Evolutionary conservation across 371 early-diverging fungal species (phyloP).

Genomic region (Rhizopus arrhizus): DNA sequence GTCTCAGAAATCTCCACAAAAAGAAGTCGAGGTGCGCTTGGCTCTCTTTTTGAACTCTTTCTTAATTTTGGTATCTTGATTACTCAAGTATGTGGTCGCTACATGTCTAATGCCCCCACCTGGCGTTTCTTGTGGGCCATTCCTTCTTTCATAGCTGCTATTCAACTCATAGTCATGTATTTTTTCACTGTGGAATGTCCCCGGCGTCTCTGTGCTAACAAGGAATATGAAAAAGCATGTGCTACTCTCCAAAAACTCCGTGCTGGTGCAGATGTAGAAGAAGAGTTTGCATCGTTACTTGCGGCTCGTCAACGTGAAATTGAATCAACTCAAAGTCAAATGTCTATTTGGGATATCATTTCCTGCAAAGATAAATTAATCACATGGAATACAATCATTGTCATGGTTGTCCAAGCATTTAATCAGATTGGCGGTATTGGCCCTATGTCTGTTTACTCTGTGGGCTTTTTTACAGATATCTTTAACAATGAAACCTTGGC

Average conservation of each 20-base stretch:
- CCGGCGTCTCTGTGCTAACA: constrained; percentile 61
- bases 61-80: constrained; percentile 81
- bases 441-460: constrained; percentile 51
- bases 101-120: constrained; percentile 57
- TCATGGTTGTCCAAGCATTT: constrained; percentile 50
- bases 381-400: constrained; percentile 43
- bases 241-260: constrained; percentile 65
- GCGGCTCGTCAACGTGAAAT: constrained; percentile 47
- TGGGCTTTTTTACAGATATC: constrained; percentile 39
- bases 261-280: constrained; percentile 43
- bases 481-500: constrained; percentile 40
- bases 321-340: constrained; percentile 26
- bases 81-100: constrained; percentile 66
- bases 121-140: constrained; percentile 73
- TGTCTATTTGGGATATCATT: constrained; percentile 46
- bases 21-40: constrained; percentile 74
- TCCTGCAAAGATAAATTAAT: constrained; percentile 36
- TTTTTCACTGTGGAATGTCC: constrained; percentile 82
- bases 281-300: constrained; percentile 31
- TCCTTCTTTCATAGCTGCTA: constrained; percentile 60
- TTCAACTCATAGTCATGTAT: constrained; percentile 63
- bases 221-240: constrained; percentile 55
- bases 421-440: constrained; percentile 55
- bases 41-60: constrained; percentile 48
- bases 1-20: constrained; percentile 84